A percentile compares a stretch with the other conserved stretches of the same genome.
These are phyloP conservation scores for Inga laurina DNA, from an alignment of 306 rosid species.

Conservation along the genomic window DNA sequence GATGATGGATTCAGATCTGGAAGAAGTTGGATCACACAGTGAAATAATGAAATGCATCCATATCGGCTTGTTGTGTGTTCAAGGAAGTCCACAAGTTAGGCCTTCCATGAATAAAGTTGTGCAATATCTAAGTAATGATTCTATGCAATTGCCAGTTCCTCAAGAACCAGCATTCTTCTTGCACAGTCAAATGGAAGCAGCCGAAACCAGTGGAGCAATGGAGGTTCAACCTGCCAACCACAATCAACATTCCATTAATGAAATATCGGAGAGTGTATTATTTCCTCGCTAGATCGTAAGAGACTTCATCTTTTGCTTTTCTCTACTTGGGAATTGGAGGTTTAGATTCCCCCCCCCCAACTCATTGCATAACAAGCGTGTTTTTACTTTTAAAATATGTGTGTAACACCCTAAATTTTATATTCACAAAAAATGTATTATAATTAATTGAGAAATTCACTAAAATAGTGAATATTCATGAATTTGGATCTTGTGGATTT, in stretches of 20 bases:
- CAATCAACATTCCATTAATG: not conserved
- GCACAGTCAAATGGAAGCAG: not conserved
- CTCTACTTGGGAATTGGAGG: too few relatives aligned
- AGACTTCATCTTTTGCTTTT: not conserved
- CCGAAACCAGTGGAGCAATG: not conserved
- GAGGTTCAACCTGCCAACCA: not conserved
- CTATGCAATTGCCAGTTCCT: not conserved
- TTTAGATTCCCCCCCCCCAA: too few relatives aligned
- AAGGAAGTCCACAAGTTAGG: not conserved
- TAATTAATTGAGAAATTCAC: too few relatives aligned
- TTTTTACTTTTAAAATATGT: too few relatives aligned
- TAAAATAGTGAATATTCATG: too few relatives aligned
- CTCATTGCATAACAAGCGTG: too few relatives aligned
- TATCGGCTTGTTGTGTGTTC: not conserved
- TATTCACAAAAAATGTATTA: too few relatives aligned
- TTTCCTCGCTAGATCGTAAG: not conserved
- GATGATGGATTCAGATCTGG: conserved; percentile 38
- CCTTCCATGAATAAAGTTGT: not conserved
- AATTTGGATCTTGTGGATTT: too few relatives aligned
- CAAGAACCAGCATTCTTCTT: not conserved
- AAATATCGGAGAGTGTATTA: not conserved
- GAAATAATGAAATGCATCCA: not conserved
- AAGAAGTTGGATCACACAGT: not conserved
- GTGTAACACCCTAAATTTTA: too few relatives aligned
- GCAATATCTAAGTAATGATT: not conserved